These are phyloP conservation scores for Phytopythium helicoides DNA, from an alignment of 352 stramenopile species.

Conservation along the genomic window DNA sequence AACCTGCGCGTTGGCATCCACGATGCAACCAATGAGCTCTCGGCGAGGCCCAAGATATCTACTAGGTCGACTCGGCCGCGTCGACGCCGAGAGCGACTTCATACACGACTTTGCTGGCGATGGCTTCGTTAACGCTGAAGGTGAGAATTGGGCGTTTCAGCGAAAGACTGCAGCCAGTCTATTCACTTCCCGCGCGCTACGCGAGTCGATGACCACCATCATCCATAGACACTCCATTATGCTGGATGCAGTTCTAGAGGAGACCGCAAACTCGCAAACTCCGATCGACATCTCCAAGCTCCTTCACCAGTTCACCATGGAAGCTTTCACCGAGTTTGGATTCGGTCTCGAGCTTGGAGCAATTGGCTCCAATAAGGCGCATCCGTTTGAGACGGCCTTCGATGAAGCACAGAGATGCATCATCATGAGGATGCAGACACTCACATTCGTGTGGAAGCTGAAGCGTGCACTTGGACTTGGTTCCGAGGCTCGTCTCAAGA, in stretches of 20 bases:
- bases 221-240: slow-evolving; percentile 24
- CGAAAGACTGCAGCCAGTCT: slow-evolving; percentile 61
- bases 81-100: slow-evolving; percentile 2
- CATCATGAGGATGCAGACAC: slow-evolving; percentile 7
- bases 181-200: slow-evolving; percentile 47
- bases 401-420: slow-evolving; percentile 15
- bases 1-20: too few species aligned
- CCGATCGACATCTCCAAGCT: slow-evolving; percentile 26
- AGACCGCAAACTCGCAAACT: not conserved
- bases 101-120: slow-evolving; percentile 7
- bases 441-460: slow-evolving; percentile 28
- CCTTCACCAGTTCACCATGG: slow-evolving; percentile 19
- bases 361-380: slow-evolving; percentile 5
- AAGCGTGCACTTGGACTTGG: slow-evolving; percentile 25
- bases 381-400: slow-evolving; percentile 20
- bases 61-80: too few species aligned
- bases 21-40: too few species aligned
- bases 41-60: too few species aligned
- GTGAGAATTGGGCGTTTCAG: slow-evolving; percentile 14
- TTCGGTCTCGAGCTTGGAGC: slow-evolving; percentile 23
- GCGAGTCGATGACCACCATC: slow-evolving; percentile 24
- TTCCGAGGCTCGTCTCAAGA: slow-evolving; percentile 21
- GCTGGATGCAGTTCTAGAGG: slow-evolving; percentile 21
- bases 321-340: slow-evolving; percentile 31
- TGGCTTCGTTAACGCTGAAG: slow-evolving; percentile 11